phyloP scores from a whole-genome alignment of 1,284 basidiomycete species.

The Cryptococcus jaspeensis region DNA sequence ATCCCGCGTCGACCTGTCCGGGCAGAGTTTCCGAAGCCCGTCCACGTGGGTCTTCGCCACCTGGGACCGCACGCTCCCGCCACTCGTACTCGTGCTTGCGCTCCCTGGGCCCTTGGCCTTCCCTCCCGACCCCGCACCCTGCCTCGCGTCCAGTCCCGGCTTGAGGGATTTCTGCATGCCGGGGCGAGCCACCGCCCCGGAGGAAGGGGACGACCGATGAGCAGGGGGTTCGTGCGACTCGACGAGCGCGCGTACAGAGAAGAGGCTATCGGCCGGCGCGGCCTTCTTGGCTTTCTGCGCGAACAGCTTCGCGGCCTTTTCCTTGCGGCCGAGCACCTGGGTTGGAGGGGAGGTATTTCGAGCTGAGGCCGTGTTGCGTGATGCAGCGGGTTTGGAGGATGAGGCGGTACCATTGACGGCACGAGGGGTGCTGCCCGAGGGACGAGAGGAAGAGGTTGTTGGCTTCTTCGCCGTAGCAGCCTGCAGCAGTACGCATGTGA shows the following conservation, averaged over 20 bases:
- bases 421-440: background rate
- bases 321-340: slow-evolving; percentile 32
- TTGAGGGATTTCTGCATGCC: background rate
- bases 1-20: slow-evolving; percentile 39
- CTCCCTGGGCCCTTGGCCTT: background rate
- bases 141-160: background rate
- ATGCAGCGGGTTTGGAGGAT: background rate
- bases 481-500: background rate
- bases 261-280: slow-evolving; percentile 21
- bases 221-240: slow-evolving; percentile 19
- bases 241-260: slow-evolving; percentile 38
- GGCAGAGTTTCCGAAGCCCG: slow-evolving; percentile 34
- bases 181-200: too few species aligned
- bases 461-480: background rate
- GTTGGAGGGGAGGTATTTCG: slow-evolving; percentile 21
- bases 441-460: background rate
- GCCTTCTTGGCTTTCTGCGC: slow-evolving; percentile 24
- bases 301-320: slow-evolving; percentile 32
- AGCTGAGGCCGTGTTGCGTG: background rate
- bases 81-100: background rate
- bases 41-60: slow-evolving; percentile 14
- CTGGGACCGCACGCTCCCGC: background rate
- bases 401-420: background rate
- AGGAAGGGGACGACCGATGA: background rate
- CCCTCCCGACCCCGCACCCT: background rate